Evolutionary conservation across 345 rosid genomes (phyloP).

Genomic region (Tarenaya hassleriana): DNA sequence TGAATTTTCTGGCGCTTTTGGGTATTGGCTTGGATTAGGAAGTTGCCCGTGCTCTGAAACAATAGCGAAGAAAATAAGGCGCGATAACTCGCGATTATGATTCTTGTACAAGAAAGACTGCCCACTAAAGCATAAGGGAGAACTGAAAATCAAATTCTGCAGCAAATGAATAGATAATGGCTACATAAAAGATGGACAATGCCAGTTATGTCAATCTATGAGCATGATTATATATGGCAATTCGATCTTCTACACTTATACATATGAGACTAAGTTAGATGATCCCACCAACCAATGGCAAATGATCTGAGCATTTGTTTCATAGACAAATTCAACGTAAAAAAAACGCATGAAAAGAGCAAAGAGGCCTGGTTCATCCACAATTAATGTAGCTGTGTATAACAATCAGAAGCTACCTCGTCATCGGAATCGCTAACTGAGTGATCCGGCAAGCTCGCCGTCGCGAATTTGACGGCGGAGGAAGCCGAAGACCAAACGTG

Average conservation of each 20-base stretch:
- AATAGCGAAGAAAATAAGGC: constrained; percentile 13
- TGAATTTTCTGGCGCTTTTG: constrained; percentile 73
- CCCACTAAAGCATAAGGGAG: background rate
- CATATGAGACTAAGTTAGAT: too few relatives aligned
- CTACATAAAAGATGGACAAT: too few relatives aligned
- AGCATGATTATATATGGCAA: too few relatives aligned
- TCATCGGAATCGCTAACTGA: constrained; percentile 90
- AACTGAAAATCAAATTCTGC: too few relatives aligned
- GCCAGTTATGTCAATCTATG: too few relatives aligned
- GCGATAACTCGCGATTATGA: background rate
- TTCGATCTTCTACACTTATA: too few relatives aligned
- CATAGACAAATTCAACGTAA: background rate
- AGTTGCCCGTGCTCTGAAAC: constrained; percentile 74
- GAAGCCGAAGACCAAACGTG: constrained; percentile 54
- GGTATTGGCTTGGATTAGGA: constrained; percentile 85
- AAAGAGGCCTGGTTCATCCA: background rate
- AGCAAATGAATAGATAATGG: too few relatives aligned
- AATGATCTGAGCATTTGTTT: background rate
- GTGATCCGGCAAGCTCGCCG: constrained; percentile 40
- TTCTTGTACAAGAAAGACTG: background rate
- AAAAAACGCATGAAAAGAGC: background rate
- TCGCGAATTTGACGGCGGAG: constrained; percentile 36
- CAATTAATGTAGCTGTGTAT: background rate
- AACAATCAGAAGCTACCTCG: constrained; percentile 36
- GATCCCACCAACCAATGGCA: too few relatives aligned